These are phyloP conservation scores for Calonectria pteridis DNA, from an alignment of 2,329 filamentous ascomycete genomes.

Conservation along the genomic window DNA sequence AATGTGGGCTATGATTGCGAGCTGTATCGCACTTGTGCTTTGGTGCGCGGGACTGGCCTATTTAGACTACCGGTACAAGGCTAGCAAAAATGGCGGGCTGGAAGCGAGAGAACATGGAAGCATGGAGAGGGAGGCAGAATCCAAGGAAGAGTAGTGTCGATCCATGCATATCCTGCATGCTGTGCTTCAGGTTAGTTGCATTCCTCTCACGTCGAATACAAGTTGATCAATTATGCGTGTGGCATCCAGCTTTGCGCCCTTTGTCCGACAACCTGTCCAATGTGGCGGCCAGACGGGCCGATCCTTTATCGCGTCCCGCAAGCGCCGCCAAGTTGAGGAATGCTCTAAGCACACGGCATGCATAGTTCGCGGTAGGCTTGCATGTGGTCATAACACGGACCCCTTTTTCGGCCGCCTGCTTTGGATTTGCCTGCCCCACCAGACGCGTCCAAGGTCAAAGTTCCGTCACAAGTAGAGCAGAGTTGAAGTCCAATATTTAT, in stretches of 20 bases:
- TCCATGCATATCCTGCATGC: not conserved
- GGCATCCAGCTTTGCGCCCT: not conserved
- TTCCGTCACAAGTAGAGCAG: not conserved
- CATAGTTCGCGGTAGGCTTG: not conserved
- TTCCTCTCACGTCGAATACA: not conserved
- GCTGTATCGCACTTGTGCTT: conserved; percentile 67
- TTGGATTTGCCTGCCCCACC: not conserved
- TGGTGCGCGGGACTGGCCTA: conserved; percentile 70
- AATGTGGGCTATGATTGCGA: conserved; percentile 81
- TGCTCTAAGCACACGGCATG: not conserved
- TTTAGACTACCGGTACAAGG: conserved; percentile 30
- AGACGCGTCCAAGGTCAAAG: not conserved
- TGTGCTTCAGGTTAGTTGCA: not conserved
- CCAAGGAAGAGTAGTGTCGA: not conserved
- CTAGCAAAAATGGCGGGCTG: not conserved
- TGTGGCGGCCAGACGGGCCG: not conserved
- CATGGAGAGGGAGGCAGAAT: not conserved
- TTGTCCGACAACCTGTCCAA: not conserved
- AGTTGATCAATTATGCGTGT: not conserved
- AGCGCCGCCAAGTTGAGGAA: not conserved
- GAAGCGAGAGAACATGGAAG: not conserved
- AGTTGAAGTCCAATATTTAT: not conserved
- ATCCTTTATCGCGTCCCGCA: not conserved
- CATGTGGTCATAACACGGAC: not conserved
- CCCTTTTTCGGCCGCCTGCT: not conserved